Evolutionary conservation across 2,329 filamentous ascomycete genomes (phyloP).

Genomic region (Penicillium nordicum): DNA sequence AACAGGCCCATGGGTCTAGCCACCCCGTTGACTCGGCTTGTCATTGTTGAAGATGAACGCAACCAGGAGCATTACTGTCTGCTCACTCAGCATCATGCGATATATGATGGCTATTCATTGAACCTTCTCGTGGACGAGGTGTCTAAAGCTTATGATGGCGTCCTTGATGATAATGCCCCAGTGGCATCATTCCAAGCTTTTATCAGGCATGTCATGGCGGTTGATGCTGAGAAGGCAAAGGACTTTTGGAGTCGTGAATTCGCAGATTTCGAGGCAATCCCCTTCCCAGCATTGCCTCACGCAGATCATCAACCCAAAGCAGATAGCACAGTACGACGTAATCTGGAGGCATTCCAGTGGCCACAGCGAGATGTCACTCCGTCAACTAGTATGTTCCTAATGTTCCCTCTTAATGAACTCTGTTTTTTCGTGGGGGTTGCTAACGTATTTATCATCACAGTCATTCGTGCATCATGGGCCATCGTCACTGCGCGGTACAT

Average conservation of each 20-base stretch:
- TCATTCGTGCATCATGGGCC: neutral
- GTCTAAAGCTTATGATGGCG: neutral
- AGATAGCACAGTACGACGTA: neutral
- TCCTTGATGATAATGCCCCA: neutral
- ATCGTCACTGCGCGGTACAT: neutral
- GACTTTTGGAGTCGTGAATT: neutral
- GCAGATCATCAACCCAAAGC: neutral
- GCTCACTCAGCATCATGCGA: neutral
- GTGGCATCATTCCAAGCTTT: neutral
- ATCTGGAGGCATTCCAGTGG: neutral
- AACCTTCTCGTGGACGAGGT: neutral
- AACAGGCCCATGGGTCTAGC: neutral
- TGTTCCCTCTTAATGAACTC: neutral
- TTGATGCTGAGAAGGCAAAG: neutral
- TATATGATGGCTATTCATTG: neutral
- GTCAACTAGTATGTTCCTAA: neutral
- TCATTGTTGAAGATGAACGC: neutral
- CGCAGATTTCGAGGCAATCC: neutral
- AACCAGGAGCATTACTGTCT: neutral
- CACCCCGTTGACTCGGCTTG: neutral
- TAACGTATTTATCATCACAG: neutral
- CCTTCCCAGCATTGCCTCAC: neutral
- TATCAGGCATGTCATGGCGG: neutral
- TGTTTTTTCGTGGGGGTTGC: neutral
- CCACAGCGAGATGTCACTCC: neutral